Evolutionary conservation across 177 flowering plant genomes (phyloP), one percentile per base, ranked within the genome.

Genomic region (Telopea speciosissima): DNA sequence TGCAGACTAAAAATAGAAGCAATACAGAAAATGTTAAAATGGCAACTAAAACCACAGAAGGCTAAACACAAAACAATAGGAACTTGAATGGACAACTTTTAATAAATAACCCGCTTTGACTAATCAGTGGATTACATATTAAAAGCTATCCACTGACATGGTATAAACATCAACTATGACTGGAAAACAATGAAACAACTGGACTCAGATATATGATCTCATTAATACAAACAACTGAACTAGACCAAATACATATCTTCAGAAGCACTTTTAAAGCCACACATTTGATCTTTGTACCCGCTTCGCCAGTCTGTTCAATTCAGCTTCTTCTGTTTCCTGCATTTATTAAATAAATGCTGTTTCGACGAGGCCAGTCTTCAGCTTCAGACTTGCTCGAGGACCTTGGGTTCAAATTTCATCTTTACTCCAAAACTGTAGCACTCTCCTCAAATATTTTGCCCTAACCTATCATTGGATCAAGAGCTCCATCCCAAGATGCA

Each of bases 261-360:
- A 58, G n/a, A 62, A 70, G 75, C 65, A 77, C 76, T 70, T 72
- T 59, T 66, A 71, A 64, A 69, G 17, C 77, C 66, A 67, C 74
- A 74, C 54, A 69, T 19, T 67, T 66, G 75, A 72, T 74, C 71
- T 45, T 8, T 40, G 19, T 16, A 49, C 64, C 68, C 68, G 70
- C 54, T 54, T 65, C 56, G 67, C 59, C 54, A 64, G 36, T 31
- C 49, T 67, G 59, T 61, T 62, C 44, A 19, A 19, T 33, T 56
- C 60, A 64, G 68, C 17, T 60, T 66, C 65, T 52, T 63, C 61
- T 54, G 14, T 49, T 49, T 49, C 54, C 19, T 49, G 14, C 13
- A 8, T 49, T 49, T 49, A 1, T 11, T 49, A 49, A 49, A 13
- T 49, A 49, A 72, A 42, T 60, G 17, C 24, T 52, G 26, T 60